Conservation (phyloP, 352 stramenopile species). For the Aphanomyces invadans region DNA sequence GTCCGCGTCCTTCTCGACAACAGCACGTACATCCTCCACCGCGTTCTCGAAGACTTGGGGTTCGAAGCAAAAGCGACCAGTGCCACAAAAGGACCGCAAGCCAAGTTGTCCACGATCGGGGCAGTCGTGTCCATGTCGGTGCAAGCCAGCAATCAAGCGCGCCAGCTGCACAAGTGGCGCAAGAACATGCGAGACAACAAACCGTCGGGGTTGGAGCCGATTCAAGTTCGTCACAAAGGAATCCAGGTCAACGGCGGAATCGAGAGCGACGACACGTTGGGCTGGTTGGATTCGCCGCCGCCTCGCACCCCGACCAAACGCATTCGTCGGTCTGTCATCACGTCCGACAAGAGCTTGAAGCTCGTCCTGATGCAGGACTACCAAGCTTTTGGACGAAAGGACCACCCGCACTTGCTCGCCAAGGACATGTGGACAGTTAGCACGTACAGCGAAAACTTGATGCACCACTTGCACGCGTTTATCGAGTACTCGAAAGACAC, state of each 20-base stretch:
- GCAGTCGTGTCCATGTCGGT: slow-evolving; percentile 13
- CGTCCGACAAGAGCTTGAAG: slow-evolving; percentile 4
- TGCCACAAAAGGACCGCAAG: background rate
- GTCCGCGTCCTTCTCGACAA: slow-evolving; percentile 46
- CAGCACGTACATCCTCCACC: slow-evolving; percentile 28
- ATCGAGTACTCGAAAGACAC: slow-evolving; percentile 10
- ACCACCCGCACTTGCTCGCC: background rate
- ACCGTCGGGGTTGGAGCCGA: slow-evolving; percentile 9
- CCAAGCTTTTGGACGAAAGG: slow-evolving; percentile 13
- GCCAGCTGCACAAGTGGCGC: slow-evolving; percentile 10
- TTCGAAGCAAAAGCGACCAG: slow-evolving; percentile 4
- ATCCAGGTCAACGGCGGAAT: slow-evolving; percentile 14
- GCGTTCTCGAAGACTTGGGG: slow-evolving; percentile 16
- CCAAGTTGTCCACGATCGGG: background rate
- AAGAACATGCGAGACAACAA: background rate
- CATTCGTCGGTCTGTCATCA: slow-evolving; percentile 5
- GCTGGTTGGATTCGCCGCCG: background rate
- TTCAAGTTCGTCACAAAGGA: slow-evolving; percentile 19
- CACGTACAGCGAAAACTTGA: slow-evolving; percentile 9
- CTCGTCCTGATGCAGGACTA: slow-evolving; percentile 8
- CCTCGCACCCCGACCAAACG: background rate
- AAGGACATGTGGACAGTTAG: slow-evolving; percentile 22
- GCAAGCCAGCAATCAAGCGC: slow-evolving; percentile 4
- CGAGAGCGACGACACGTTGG: background rate
- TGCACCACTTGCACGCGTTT: slow-evolving; percentile 16